Conservation (phyloP, 768 basidiomycete genomes). For the Panaeolus cyanescens region DNA sequence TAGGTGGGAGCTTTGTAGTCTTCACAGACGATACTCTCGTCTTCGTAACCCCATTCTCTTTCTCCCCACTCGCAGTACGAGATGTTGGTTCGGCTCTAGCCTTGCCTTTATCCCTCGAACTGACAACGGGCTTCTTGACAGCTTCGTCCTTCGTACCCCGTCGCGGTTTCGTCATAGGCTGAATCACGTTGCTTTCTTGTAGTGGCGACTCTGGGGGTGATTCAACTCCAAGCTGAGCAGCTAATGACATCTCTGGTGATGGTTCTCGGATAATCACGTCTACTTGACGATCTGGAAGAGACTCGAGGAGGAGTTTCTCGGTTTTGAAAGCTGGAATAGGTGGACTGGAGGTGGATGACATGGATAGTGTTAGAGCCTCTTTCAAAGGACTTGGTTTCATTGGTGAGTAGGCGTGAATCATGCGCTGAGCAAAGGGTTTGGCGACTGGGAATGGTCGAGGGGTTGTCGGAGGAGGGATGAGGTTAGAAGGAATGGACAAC, state of each 20-base stretch:
- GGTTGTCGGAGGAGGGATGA: constrained; percentile 27
- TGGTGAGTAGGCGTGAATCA: constrained; percentile 84
- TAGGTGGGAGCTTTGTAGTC: constrained; percentile 20
- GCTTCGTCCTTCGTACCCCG: neutral
- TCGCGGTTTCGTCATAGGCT: constrained; percentile 23
- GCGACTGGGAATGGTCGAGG: constrained; percentile 66
- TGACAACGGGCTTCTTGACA: constrained; percentile 21
- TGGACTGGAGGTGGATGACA: neutral
- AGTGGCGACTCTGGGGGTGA: constrained; percentile 53
- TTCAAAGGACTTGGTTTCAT: constrained; percentile 77
- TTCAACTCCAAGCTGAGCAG: constrained; percentile 49
- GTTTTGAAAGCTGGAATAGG: neutral
- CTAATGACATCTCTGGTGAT: constrained; percentile 34
- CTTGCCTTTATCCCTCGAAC: constrained; percentile 39
- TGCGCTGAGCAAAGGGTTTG: constrained; percentile 66
- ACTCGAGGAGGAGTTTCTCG: neutral
- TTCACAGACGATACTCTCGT: constrained; percentile 11
- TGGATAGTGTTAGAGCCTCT: neutral
- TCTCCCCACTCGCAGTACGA: constrained; percentile 27
- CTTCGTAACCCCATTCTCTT: constrained; percentile 34
- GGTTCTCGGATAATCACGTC: neutral
- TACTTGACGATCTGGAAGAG: neutral
- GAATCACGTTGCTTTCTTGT: constrained; percentile 45
- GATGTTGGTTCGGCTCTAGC: constrained; percentile 25
- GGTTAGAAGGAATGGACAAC: constrained; percentile 22